These are phyloP conservation scores for Tricholoma saponaceum DNA, from an alignment of 768 basidiomycete genomes.

Conservation along the genomic window DNA sequence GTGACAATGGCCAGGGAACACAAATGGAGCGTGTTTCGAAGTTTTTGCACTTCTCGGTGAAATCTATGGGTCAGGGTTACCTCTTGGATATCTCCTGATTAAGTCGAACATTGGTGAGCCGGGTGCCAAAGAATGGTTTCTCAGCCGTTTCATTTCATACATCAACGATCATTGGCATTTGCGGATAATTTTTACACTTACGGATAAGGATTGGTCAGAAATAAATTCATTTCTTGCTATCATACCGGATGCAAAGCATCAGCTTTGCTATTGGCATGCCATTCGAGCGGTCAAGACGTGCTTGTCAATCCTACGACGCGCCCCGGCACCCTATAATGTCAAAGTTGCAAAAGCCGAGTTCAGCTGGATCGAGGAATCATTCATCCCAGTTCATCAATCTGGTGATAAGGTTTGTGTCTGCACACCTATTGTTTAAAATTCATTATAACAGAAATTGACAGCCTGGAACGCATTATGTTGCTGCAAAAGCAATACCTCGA, in stretches of 20 bases:
- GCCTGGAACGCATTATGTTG: background rate
- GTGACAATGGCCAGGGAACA: background rate
- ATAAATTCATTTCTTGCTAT: background rate
- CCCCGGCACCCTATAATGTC: background rate
- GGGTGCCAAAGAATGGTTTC: background rate
- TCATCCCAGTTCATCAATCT: background rate
- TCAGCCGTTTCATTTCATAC: background rate
- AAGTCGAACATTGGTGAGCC: background rate
- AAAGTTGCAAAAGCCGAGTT: background rate
- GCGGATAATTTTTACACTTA: background rate
- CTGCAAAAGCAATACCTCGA: background rate
- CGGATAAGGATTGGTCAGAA: background rate
- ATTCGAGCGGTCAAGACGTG: background rate
- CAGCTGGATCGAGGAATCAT: background rate
- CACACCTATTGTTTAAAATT: background rate
- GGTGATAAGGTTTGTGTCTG: background rate
- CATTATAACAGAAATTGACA: background rate
- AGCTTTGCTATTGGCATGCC: background rate
- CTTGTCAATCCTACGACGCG: background rate
- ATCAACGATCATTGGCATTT: background rate
- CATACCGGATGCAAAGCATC: background rate
- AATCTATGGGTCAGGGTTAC: background rate
- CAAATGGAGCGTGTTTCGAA: no score
- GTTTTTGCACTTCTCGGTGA: background rate
- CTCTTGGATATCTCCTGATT: background rate